Conservation (phyloP, 2,329 filamentous ascomycete genomes). For the Cercospora sp. region DNA sequence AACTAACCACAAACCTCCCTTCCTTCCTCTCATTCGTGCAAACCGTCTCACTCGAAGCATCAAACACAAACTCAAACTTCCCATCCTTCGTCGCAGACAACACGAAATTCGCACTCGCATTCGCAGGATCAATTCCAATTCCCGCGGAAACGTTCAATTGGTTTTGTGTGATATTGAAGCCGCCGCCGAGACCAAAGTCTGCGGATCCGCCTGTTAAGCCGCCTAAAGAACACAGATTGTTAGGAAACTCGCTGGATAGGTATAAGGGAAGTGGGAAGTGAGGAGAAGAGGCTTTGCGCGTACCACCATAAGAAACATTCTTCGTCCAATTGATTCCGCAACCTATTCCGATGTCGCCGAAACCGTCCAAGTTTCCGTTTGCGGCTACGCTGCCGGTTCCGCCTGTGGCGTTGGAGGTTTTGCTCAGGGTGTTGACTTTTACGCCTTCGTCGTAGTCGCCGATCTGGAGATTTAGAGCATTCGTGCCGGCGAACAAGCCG, state of each 20-base stretch:
- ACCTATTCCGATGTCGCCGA: conserved; percentile 22
- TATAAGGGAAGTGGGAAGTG: background rate
- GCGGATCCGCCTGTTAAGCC: conserved; percentile 23
- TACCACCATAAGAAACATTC: conserved; percentile 23
- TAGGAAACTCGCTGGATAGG: no score
- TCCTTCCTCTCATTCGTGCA: conserved; percentile 1
- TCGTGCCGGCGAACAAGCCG: background rate
- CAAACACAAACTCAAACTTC: conserved; percentile 22
- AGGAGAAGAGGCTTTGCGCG: background rate
- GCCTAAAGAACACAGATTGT: conserved; percentile 11
- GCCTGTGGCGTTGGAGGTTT: conserved; percentile 20
- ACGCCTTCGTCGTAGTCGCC: background rate
- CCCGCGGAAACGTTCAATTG: conserved; percentile 22
- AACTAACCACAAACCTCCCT: conserved; percentile 3
- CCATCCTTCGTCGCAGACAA: conserved; percentile 23
- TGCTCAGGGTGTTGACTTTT: conserved; percentile 12
- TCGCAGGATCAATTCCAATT: conserved; percentile 22
- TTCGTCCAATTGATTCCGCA: conserved; percentile 27
- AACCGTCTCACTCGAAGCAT: conserved; percentile 8
- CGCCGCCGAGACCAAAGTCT: conserved; percentile 27
- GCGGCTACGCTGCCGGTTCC: conserved; percentile 22
- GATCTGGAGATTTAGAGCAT: background rate
- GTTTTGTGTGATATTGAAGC: conserved; percentile 21
- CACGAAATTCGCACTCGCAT: conserved; percentile 18
- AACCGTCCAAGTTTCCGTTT: conserved; percentile 17